Conservation (phyloP, 2,329 filamentous ascomycete species). For the Emergomyces pasteurianus region DNA sequence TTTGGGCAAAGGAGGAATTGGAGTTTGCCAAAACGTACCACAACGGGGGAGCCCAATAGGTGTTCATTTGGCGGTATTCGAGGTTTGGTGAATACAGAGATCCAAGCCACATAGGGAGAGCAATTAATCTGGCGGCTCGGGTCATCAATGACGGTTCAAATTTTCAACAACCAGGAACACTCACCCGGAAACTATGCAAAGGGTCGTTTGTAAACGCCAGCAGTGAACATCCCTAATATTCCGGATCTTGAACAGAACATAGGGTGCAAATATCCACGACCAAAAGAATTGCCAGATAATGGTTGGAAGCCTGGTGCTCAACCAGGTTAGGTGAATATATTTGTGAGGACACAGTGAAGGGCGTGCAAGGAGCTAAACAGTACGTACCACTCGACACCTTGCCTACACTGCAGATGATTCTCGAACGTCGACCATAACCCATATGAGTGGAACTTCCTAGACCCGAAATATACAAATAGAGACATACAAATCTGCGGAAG, state of each 20-base stretch:
- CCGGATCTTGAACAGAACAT: slow-evolving; percentile 46
- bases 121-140: slow-evolving; percentile 35
- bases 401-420: slow-evolving; percentile 31
- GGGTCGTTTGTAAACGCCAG: slow-evolving; percentile 49
- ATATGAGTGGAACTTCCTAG: slow-evolving; percentile 46
- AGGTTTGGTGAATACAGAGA: neutral
- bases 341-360: slow-evolving; percentile 1
- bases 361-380: neutral
- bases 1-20: neutral
- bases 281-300: slow-evolving; percentile 54
- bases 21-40: neutral
- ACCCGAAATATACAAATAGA: slow-evolving; percentile 46
- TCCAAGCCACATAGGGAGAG: slow-evolving; percentile 49
- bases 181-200: slow-evolving; percentile 30
- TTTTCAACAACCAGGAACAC: slow-evolving; percentile 16
- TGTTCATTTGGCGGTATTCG: slow-evolving; percentile 1
- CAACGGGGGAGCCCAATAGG: slow-evolving; percentile 4
- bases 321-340: neutral
- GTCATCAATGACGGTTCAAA: slow-evolving; percentile 2
- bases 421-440: slow-evolving; percentile 42
- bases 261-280: slow-evolving; percentile 50
- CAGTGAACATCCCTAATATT: slow-evolving; percentile 49
- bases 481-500: slow-evolving; percentile 41
- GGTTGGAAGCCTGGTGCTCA: slow-evolving; percentile 43
- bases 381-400: slow-evolving; percentile 49